Base-by-base conservation (phyloP, 768 basidiomycete genomes). In the Mycena filopes region DNA sequence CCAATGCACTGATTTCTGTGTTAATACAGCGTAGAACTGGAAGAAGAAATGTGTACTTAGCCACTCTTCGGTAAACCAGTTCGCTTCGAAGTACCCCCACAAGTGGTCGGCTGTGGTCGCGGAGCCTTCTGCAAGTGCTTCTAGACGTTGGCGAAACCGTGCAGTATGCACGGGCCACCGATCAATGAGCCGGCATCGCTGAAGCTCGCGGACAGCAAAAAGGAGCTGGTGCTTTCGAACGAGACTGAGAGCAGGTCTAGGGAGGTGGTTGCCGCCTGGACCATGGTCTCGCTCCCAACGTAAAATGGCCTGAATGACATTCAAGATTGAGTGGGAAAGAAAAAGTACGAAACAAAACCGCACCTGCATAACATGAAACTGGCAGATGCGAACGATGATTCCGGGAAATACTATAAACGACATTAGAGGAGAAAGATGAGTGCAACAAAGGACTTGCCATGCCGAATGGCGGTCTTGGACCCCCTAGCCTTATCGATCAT, bases 351-450 rank as follows among this genome's bases (percentile, higher is more conserved):
- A 11, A 13, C 4, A 21, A n/a, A n/a, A n/a, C n/a, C 28, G 26
- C 3, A 63, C 69, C 54, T 70, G 69, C 49, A 70, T 65, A 23
- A 70, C 62, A 43, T 70, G 69, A 25, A 70, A 70, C 42, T 70
- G 69, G 41, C 69, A 70, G 3, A 70, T 56, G 0, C 62, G 63
- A 13, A 70, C 64, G n/a, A 4, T 10, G 21, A 66, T 25, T 1
- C 40, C 57, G 12, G 66, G 45, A 26, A 67, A 63, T 5, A 62
- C 62, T 63, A 28, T 21, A 11, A 47, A 36, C 11, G 36, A 36
- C 2, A 15, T 36, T 36, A 36, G 25, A 21, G 4, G 25, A 1
- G 3, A 2, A 2, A 10, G 1, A 11, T 33, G 12, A 60, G 10
- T 12, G 12, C 15, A 36, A 2, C 0, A 9, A 13, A 18, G 33